phyloP scores from a whole-genome alignment of 805 yeast species.

The Saccharomycopsis capsularis region DNA sequence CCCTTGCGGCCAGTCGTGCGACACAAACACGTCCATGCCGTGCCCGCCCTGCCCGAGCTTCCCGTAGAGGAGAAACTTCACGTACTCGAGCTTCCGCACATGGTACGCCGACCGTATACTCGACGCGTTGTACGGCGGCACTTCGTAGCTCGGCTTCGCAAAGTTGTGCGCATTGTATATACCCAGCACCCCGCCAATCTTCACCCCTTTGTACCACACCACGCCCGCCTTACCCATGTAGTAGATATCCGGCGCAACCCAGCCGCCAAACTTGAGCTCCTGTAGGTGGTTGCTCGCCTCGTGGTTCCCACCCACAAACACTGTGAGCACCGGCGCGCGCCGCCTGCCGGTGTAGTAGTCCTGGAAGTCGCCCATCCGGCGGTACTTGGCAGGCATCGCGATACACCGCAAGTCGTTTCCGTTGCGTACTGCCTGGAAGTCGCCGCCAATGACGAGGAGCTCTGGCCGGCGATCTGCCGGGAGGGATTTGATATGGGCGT shows the following conservation, averaged over 20 bases:
- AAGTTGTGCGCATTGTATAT: slow-evolving; percentile 56
- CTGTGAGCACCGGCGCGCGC: slow-evolving; percentile 66
- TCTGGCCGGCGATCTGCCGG: slow-evolving; percentile 35
- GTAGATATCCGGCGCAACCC: slow-evolving; percentile 84
- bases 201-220: slow-evolving; percentile 65
- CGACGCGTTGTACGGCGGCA: slow-evolving; percentile 41
- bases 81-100: slow-evolving; percentile 55
- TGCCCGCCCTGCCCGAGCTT: slow-evolving; percentile 25
- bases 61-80: slow-evolving; percentile 41
- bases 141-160: slow-evolving; percentile 34
- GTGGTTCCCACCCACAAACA: slow-evolving; percentile 93
- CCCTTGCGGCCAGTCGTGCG: slow-evolving; percentile 95
- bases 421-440: slow-evolving; percentile 76
- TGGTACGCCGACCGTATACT: slow-evolving; percentile 63
- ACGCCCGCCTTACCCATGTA: slow-evolving; percentile 75
- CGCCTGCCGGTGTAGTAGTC: slow-evolving; percentile 55
- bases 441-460: slow-evolving; percentile 78
- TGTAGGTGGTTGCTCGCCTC: slow-evolving; percentile 76
- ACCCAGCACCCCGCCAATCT: slow-evolving; percentile 81
- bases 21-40: slow-evolving; percentile 49
- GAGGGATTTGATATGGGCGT: slow-evolving; percentile 29
- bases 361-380: slow-evolving; percentile 70
- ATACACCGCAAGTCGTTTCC: slow-evolving; percentile 58
- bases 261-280: slow-evolving; percentile 80
- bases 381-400: slow-evolving; percentile 75